phyloP scores from a whole-genome alignment of 345 rosid genomes.

The Carallia brachiata region DNA sequence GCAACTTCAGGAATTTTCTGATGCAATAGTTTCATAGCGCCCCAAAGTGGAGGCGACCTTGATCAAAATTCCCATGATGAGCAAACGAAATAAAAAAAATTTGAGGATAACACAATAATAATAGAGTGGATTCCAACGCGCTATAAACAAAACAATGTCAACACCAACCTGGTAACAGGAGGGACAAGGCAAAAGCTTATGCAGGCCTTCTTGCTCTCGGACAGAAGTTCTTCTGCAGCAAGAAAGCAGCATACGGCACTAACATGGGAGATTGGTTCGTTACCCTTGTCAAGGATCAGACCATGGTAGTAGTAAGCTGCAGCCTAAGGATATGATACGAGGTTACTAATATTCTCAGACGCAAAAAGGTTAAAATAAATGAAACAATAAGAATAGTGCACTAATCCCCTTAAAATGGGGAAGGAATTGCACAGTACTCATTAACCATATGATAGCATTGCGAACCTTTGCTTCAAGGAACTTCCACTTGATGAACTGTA shows the following conservation, averaged over 20 bases:
- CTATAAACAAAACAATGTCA: not conserved
- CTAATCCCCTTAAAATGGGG: not conserved
- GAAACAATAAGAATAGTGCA: not conserved
- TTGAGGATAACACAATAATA: not conserved
- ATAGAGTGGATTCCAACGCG: no score
- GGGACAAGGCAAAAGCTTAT: slow-evolving; percentile 69
- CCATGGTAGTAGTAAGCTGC: slow-evolving; percentile 96
- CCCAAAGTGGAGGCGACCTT: slow-evolving; percentile 88
- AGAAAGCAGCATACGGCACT: slow-evolving; percentile 81
- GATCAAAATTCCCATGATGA: not conserved
- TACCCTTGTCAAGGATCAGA: slow-evolving; percentile 78
- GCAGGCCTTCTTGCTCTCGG: slow-evolving; percentile 88
- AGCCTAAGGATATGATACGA: slow-evolving; percentile 44
- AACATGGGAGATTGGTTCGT: slow-evolving; percentile 61
- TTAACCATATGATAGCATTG: not conserved
- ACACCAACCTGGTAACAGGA: slow-evolving; percentile 75
- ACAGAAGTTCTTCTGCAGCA: slow-evolving; percentile 73
- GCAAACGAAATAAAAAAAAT: not conserved
- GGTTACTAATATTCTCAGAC: not conserved
- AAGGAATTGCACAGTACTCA: not conserved
- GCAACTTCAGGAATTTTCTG: slow-evolving; percentile 96
- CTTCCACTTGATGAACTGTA: slow-evolving; percentile 84
- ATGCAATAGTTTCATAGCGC: slow-evolving; percentile 72
- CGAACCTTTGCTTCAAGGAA: slow-evolving; percentile 92
- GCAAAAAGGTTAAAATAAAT: slow-evolving; percentile 1